Evolutionary conservation across 2,329 filamentous ascomycete species (phyloP).

Genomic region (Botrytis tulipae): DNA sequence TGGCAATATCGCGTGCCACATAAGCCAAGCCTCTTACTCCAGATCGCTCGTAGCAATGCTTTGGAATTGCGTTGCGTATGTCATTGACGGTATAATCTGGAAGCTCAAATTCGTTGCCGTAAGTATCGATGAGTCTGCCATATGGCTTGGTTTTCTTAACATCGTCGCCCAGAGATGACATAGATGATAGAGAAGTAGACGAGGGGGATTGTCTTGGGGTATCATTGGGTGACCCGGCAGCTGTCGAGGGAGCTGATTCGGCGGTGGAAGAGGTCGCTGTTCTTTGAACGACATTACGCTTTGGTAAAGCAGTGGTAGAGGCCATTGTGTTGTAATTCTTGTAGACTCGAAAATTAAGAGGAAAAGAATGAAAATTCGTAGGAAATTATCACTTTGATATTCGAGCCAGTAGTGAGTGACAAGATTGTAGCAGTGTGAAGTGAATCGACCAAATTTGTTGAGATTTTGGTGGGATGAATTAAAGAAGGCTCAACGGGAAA

Average conservation of each 20-base stretch:
- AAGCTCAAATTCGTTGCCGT: conserved; percentile 90
- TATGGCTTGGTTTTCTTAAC: conserved; percentile 43
- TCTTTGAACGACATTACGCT: conserved; percentile 30
- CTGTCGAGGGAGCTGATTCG: conserved; percentile 50
- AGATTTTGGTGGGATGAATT: conserved; percentile 10
- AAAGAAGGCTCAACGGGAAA: conserved; percentile 15
- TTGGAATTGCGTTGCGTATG: conserved; percentile 93
- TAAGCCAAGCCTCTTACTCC: conserved; percentile 73
- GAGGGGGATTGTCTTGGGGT: conserved; percentile 67
- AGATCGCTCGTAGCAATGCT: conserved; percentile 93
- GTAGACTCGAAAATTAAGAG: background rate
- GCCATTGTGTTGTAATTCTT: conserved; percentile 32
- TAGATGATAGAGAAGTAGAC: conserved; percentile 87
- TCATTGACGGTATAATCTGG: conserved; percentile 98
- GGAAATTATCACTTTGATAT: background rate
- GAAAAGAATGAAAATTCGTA: background rate
- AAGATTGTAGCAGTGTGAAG: background rate
- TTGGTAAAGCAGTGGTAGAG: conserved; percentile 36
- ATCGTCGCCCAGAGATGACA: conserved; percentile 63
- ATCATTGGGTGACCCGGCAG: conserved; percentile 56
- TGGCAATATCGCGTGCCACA: conserved; percentile 76
- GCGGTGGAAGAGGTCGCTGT: conserved; percentile 34
- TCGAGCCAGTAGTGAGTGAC: background rate
- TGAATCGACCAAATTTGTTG: conserved; percentile 18
- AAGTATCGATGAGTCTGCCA: conserved; percentile 79